A percentile compares a stretch with the other conserved stretches of the same genome.
Evolutionary conservation across 2,329 filamentous ascomycete genomes (phyloP).

Genomic region (Aulographum hederae): DNA sequence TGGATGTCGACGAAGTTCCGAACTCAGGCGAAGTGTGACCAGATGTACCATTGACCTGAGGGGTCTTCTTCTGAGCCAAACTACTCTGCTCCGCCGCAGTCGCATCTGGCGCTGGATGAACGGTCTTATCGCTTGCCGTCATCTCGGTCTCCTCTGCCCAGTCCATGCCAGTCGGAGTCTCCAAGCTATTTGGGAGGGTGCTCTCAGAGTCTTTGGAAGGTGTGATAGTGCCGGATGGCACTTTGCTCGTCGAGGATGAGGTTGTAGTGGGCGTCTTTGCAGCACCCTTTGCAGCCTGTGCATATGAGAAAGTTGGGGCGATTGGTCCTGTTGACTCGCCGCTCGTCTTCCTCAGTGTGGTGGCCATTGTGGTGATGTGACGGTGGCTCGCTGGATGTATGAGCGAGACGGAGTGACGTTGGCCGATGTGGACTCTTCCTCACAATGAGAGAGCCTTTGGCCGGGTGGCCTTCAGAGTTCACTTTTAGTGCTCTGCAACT

Average conservation of each 20-base stretch:
- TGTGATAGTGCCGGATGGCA: not conserved
- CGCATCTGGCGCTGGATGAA: not conserved
- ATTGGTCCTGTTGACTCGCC: too few species aligned
- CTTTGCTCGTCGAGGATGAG: constrained; percentile 9
- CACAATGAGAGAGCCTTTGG: too few species aligned
- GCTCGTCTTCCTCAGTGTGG: too few species aligned
- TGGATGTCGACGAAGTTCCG: constrained; percentile 32
- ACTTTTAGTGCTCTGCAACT: too few species aligned
- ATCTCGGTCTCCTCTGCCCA: too few species aligned
- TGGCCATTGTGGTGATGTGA: too few species aligned
- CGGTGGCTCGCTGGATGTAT: too few species aligned
- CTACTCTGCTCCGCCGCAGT: not conserved
- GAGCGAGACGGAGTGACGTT: too few species aligned
- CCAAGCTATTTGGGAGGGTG: not conserved
- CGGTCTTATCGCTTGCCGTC: not conserved
- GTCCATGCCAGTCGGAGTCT: too few species aligned
- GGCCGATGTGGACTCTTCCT: too few species aligned
- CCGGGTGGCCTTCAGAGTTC: too few species aligned
- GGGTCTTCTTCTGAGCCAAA: not conserved
- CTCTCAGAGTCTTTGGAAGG: not conserved
- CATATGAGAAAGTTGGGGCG: constrained; percentile 92
- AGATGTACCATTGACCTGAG: constrained; percentile 9
- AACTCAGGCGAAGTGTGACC: constrained; percentile 33
- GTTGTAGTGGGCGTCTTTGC: constrained; percentile 11
- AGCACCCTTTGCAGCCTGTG: constrained; percentile 81